Evolutionary conservation across 106 monocot species (phyloP).

Genomic region (Platanthera zijinensis): DNA sequence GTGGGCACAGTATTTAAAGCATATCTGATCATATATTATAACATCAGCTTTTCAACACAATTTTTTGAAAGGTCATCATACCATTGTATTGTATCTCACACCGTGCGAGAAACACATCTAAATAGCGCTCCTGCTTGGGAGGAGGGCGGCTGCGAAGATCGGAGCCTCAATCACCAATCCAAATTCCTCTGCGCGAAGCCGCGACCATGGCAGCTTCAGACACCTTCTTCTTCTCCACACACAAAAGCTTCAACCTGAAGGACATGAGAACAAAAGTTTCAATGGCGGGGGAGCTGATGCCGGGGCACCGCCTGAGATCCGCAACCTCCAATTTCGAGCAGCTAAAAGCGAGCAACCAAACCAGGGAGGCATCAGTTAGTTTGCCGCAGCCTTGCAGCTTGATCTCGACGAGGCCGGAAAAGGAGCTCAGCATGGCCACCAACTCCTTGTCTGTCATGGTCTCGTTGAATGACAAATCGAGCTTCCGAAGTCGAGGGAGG

Average conservation of each 20-base stretch:
- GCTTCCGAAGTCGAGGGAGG: conserved; percentile 25
- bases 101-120: too few species aligned
- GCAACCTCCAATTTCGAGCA: conserved; percentile 20
- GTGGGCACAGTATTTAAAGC: too few species aligned
- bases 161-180: conserved; percentile 18
- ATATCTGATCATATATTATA: too few species aligned
- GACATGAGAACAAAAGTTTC: conserved; percentile 29
- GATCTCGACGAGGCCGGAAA: conserved; percentile 39
- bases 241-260: conserved; percentile 13
- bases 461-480: conserved; percentile 63
- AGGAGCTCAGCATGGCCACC: conserved; percentile 47
- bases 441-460: conserved; percentile 51
- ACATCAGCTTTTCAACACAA: too few species aligned
- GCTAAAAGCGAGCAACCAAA: conserved; percentile 32
- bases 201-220: conserved; percentile 18
- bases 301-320: conserved; percentile 32
- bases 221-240: conserved; percentile 42
- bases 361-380: conserved; percentile 31
- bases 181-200: conserved; percentile 29
- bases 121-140: too few species aligned
- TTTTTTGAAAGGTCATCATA: too few species aligned
- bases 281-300: conserved; percentile 23
- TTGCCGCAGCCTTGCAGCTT: conserved; percentile 46
- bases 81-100: too few species aligned
- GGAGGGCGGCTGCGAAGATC: too few species aligned